A percentile compares a stretch with the other conserved stretches of the same genome.
Conservation (phyloP, 2,329 filamentous ascomycete species). For the Cryphonectria naterciae region DNA sequence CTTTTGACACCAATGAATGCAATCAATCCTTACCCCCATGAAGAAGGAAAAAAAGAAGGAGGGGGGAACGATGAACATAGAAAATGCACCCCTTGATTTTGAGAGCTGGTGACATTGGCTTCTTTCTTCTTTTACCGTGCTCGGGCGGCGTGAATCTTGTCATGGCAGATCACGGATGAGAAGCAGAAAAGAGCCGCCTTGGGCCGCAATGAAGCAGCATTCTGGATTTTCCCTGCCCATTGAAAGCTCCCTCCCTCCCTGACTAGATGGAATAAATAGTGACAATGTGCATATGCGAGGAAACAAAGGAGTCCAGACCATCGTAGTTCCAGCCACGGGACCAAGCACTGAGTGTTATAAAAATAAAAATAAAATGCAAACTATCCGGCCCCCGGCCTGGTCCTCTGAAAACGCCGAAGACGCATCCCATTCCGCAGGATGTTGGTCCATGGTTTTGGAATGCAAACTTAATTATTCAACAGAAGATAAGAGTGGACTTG, state of each 20-base stretch:
- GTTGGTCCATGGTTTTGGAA: neutral
- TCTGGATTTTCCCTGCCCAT: neutral
- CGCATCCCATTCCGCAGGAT: neutral
- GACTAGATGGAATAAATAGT: neutral
- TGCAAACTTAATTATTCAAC: conserved; percentile 24
- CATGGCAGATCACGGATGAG: neutral
- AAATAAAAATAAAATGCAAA: neutral
- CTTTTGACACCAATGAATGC: conserved; percentile 31
- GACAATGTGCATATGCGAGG: neutral
- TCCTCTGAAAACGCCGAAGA: neutral
- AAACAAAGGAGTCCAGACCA: neutral
- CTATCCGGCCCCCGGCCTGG: neutral
- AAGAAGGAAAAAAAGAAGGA: too few species aligned
- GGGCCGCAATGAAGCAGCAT: neutral
- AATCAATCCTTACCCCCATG: too few species aligned
- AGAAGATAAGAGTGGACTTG: conserved; percentile 24
- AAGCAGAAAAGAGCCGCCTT: neutral
- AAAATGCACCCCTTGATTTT: neutral
- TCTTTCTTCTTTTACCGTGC: neutral
- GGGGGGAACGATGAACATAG: too few species aligned
- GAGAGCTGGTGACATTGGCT: neutral
- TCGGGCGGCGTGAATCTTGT: neutral
- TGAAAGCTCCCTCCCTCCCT: neutral
- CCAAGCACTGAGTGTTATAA: neutral
- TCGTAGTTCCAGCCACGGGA: neutral